Conservation (phyloP, 2,329 filamentous ascomycete genomes). For the Metarhizium rileyi region DNA sequence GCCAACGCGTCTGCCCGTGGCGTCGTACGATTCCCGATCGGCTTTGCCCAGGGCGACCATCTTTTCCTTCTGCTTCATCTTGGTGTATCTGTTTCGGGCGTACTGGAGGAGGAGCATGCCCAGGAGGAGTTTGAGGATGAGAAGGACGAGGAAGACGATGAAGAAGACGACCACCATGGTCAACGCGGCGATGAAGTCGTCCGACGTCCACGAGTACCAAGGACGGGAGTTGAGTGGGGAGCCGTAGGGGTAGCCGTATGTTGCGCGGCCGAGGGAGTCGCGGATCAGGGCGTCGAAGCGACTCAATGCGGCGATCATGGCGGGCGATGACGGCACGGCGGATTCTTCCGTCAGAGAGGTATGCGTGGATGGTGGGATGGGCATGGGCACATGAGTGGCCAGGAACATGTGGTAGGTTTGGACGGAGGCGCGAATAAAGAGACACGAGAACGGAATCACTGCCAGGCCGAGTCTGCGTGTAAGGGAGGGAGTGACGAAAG, state of each 20-base stretch:
- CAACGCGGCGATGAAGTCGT: conserved; percentile 62
- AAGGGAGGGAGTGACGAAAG: conserved; percentile 82
- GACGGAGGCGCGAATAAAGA: conserved; percentile 88
- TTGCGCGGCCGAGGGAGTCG: conserved; percentile 64
- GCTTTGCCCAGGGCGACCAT: conserved; percentile 33
- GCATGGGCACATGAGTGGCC: conserved; percentile 71
- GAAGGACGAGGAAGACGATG: conserved; percentile 71
- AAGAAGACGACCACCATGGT: conserved; percentile 87
- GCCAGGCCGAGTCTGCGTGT: conserved; percentile 84
- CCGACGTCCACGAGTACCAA: conserved; percentile 51
- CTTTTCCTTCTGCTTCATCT: conserved; percentile 66
- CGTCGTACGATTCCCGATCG: conserved; percentile 49
- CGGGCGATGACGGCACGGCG: conserved; percentile 55
- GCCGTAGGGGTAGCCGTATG: conserved; percentile 49
- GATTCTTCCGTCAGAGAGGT: conserved; percentile 57
- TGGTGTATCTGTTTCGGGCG: conserved; percentile 65
- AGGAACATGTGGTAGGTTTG: conserved; percentile 99
- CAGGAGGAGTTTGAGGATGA: conserved; percentile 75
- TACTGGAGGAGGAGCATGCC: conserved; percentile 82
- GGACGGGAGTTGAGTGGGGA: conserved; percentile 27
- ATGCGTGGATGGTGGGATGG: conserved; percentile 54
- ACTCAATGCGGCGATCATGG: conserved; percentile 66
- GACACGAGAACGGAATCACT: conserved; percentile 82
- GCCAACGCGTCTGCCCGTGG: conserved; percentile 66
- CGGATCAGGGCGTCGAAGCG: conserved; percentile 69